Evolutionary conservation across 768 basidiomycete species (phyloP).

Genomic region (Lepiota venenata): DNA sequence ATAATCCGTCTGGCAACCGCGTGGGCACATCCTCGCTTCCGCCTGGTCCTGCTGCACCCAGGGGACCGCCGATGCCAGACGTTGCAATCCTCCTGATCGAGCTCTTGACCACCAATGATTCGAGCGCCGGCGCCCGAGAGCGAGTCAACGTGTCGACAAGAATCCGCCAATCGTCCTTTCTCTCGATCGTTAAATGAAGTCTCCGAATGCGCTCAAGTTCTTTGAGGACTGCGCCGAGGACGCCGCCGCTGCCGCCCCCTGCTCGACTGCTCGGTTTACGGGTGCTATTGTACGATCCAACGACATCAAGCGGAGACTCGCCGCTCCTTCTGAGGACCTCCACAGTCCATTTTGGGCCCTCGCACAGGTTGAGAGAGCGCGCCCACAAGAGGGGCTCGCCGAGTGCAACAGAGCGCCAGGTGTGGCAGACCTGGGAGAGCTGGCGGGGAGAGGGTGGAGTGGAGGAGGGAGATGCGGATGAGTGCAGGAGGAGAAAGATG

Average conservation of each 20-base stretch:
- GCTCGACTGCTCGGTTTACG: neutral
- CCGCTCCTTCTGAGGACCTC: neutral
- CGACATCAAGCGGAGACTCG: neutral
- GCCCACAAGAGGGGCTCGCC: conserved; percentile 2
- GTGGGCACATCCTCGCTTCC: neutral
- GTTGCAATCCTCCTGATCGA: neutral
- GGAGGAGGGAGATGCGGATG: neutral
- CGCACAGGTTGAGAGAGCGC: conserved; percentile 3
- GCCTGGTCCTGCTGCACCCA: neutral
- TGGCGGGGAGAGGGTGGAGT: neutral
- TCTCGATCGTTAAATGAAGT: conserved; percentile 9
- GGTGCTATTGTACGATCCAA: neutral
- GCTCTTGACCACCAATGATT: conserved; percentile 5
- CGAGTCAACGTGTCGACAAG: conserved; percentile 1
- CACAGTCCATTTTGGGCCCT: conserved; percentile 5
- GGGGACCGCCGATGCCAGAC: neutral
- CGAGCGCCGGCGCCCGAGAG: conserved; percentile 1
- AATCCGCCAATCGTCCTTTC: conserved; percentile 5
- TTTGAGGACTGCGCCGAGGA: neutral
- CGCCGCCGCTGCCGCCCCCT: neutral
- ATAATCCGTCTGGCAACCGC: neutral
- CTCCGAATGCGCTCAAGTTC: conserved; percentile 5
- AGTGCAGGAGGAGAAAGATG: neutral
- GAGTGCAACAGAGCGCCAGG: conserved; percentile 2
- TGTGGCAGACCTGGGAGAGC: conserved; percentile 4